Evolutionary conservation across 2,329 filamentous ascomycete species (phyloP), one percentile per base, ranked within the genome.

Genomic region (Pseudocercospora fuligena): DNA sequence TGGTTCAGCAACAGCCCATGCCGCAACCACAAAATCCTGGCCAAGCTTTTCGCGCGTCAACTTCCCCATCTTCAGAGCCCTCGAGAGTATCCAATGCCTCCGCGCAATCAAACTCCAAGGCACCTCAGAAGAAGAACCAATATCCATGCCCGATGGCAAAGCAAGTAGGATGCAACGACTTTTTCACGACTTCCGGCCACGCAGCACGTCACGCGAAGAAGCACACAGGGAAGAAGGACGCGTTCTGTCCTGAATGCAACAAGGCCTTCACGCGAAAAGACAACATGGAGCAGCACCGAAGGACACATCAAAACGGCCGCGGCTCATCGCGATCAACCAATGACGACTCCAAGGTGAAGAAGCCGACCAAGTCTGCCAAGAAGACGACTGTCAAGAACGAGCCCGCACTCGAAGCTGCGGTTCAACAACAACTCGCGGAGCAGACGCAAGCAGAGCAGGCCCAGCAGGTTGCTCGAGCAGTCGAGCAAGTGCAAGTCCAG

Each of bases 271-370:
- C 90, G 11, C 89, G 91, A 70, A 89, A 90, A 73, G 91, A 94
- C 83, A 94, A 94, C 82, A 94, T 94, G 91, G 92, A 93, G 83
- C 91, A 93, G 80, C 91, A 94, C 74, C 85, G 92, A 31, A 87
- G 92, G 73, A 93, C 91, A 0, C 91, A 94, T 78, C 90, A 87
- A 69, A 83, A 80, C 67, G 83, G 82, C 4, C 82, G 83, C 61
- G 81, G 79, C 57, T 76, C 79, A 8, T 73, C 75, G 40, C 76
- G 77, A 23, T 79, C 80, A 60, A 69, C 74, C n/a, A 79, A 75
- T 59, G 81, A 83, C 60, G 80, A 82, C 61, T 77, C 79, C 69
- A 81, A 81, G 67, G 76, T 79, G 61, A 82, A 82, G 73, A 83
- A 83, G 73, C 64, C 73, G n/a, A 76, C 77, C 46, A 82, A 81